Conservation (phyloP, 768 basidiomycete species). For the Tricholoma hemisulphureum region DNA sequence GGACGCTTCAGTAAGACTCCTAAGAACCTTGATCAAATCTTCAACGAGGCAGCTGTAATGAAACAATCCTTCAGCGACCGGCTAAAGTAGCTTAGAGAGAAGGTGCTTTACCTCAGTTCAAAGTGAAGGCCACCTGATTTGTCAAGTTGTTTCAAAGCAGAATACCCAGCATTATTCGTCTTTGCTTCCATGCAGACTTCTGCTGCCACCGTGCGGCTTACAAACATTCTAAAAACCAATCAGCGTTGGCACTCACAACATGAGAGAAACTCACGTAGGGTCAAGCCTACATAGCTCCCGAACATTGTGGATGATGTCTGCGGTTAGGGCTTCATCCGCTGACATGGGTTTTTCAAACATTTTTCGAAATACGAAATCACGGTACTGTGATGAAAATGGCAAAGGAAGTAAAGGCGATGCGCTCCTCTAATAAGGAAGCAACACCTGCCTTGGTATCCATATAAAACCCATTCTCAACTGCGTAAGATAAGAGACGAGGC, state of each 20-base stretch:
- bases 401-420: conserved; percentile 1
- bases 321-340: conserved; percentile 50
- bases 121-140: conserved; percentile 66
- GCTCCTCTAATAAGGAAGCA: conserved; percentile 6
- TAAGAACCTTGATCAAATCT: conserved; percentile 63
- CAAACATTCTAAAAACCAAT: conserved; percentile 61
- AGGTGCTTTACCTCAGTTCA: conserved; percentile 53
- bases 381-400: conserved; percentile 48
- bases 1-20: neutral
- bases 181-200: conserved; percentile 83
- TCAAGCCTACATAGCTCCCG: conserved; percentile 71
- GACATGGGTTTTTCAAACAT: conserved; percentile 67
- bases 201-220: conserved; percentile 79
- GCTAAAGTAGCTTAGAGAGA: neutral
- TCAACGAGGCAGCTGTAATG: conserved; percentile 49
- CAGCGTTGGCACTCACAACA: conserved; percentile 5
- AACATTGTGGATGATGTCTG: conserved; percentile 69
- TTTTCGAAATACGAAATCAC: conserved; percentile 84
- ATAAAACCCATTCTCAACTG: conserved; percentile 68
- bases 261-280: conserved; percentile 46
- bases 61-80: conserved; percentile 2
- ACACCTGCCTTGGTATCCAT: conserved; percentile 71
- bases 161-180: conserved; percentile 65
- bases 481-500: conserved; percentile 69
- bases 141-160: conserved; percentile 65